Percentiles rank a stretch among this genome's conserved stretches.
Evolutionary conservation across 768 basidiomycete genomes (phyloP).

Genomic region (Lanmaoa pseudosensibilis): DNA sequence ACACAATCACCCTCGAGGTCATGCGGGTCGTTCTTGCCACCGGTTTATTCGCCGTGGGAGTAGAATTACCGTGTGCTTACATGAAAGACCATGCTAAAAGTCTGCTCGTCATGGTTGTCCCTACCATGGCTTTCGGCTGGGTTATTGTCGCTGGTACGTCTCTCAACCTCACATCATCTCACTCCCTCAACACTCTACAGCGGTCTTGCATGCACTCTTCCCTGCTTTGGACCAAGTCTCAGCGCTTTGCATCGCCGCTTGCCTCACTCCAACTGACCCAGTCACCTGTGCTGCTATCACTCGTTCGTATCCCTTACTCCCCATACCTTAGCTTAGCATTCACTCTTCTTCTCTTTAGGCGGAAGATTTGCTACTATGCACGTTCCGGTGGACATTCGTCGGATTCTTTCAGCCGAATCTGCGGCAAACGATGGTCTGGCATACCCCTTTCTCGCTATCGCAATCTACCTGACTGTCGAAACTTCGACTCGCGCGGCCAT

Average conservation of each 20-base stretch:
- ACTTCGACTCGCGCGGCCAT: conserved; percentile 60
- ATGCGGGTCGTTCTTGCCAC: conserved; percentile 88
- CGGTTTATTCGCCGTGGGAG: conserved; percentile 92
- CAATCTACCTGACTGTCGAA: conserved; percentile 84
- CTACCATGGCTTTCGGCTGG: conserved; percentile 88
- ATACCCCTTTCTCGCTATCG: conserved; percentile 86
- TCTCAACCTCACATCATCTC: background rate
- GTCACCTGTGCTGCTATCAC: conserved; percentile 86
- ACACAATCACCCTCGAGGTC: conserved; percentile 79
- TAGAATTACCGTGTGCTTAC: conserved; percentile 87
- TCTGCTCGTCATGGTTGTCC: conserved; percentile 67
- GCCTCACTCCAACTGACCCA: conserved; percentile 92
- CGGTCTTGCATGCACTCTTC: conserved; percentile 68
- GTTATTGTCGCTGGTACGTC: conserved; percentile 63
- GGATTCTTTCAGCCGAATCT: conserved; percentile 82
- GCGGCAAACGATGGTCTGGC: conserved; percentile 96
- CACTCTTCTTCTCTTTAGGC: conserved; percentile 38
- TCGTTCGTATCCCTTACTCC: conserved; percentile 38
- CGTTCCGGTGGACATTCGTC: conserved; percentile 74
- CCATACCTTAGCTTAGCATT: background rate
- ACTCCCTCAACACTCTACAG: conserved; percentile 34
- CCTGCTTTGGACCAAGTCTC: conserved; percentile 71
- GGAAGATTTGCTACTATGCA: conserved; percentile 69
- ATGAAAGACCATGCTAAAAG: conserved; percentile 77
- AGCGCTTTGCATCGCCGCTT: conserved; percentile 83